Base-by-base conservation (phyloP, 352 stramenopile genomes). In the Phytophthora pistaciae region DNA sequence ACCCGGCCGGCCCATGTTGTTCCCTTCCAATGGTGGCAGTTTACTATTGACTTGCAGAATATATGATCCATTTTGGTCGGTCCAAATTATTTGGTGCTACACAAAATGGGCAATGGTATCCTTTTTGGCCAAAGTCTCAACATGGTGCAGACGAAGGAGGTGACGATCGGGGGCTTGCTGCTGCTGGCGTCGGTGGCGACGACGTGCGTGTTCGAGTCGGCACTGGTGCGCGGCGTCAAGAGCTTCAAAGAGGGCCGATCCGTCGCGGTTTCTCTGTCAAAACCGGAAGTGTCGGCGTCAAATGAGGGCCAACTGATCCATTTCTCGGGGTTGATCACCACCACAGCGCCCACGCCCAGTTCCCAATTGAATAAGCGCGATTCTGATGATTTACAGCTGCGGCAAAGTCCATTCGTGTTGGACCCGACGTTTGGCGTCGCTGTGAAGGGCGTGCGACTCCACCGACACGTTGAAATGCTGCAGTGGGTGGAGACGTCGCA, bases 401-500 rank as follows among this genome's bases (percentile, higher is more conserved):
- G 78, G 10, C 61, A 76, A 42, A 83, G 70, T 49, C 82, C 88
- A 8, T 85, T 90, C 59, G 86, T 91, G 40, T 18, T 92, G 61
- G 88, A 95, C 25, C 48, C 73, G 2, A 56, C 61, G 13, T 94
- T 95, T 65, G 86, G 84, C 14, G 70, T 95, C 48, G 84, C 83
- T 0, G 83, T 73, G 36, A 85, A 88, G n/a, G 88, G 88, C 11
- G 85, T 94, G 61, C 76, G 77, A 16, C 73, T 95, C 31, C 70
- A 88, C 48, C 83, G 88, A 0, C 72, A 72, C 6, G 88, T 95
- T 54, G 86, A 95, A 68, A 95, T 94, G 88, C 64, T 93, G 53
- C 88, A 95, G 66, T 95, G 88, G 88, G 84, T 94, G 31, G 88
- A 95, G 56, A 92, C 83, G 21, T 84, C 77, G 13, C 85, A 94